phyloP scores from a whole-genome alignment of 164 flowering plant species.

The Magnolia sinica region DNA sequence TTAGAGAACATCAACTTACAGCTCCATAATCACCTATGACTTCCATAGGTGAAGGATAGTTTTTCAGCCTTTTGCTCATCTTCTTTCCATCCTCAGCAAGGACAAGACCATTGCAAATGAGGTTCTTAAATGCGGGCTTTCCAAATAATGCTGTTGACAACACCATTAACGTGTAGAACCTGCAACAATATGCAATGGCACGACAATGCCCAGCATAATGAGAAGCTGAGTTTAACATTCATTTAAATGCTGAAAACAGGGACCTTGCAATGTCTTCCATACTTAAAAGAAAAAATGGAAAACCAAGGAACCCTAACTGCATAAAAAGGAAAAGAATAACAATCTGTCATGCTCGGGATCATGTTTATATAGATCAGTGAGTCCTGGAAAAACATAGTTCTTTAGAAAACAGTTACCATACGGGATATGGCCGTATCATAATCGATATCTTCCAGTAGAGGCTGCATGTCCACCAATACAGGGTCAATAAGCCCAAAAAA shows the following conservation, averaged over 20 bases:
- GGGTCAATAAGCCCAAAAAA: no score
- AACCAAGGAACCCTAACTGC: not conserved
- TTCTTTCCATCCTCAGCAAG: constrained; percentile 97
- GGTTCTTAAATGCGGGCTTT: constrained; percentile 93
- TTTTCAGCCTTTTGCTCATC: constrained; percentile 89
- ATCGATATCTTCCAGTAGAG: no score
- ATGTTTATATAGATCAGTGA: not conserved
- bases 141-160: constrained; percentile 93
- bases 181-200: constrained; percentile 23
- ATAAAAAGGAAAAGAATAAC: not conserved
- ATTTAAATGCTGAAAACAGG: no score
- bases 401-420: no score
- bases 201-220: not conserved
- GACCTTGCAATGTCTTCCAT: no score
- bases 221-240: no score
- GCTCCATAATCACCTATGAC: constrained; percentile 91
- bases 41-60: constrained; percentile 85
- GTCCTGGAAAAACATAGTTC: no score
- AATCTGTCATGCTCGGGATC: not conserved
- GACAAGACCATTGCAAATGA: constrained; percentile 95
- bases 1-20: constrained; percentile 43
- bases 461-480: no score
- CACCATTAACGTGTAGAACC: constrained; percentile 99
- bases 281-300: no score
- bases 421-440: no score